A percentile compares a stretch with the other conserved stretches of the same genome.
Conservation (phyloP, 176 grass and related monocot species). For the Oryza coarctata region DNA sequence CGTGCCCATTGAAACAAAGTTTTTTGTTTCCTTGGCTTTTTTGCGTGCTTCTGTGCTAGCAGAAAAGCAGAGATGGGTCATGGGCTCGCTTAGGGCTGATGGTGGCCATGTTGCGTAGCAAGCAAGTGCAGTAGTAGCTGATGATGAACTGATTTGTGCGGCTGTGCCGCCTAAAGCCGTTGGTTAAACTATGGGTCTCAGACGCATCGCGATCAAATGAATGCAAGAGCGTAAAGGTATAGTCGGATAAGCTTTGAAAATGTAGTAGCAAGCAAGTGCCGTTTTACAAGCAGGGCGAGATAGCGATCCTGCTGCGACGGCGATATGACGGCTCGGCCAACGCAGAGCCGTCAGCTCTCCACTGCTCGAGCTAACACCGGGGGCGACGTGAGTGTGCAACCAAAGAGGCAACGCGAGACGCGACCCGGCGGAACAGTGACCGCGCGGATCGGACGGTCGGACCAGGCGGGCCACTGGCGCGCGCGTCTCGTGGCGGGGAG, state of each 20-base stretch:
- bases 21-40: not conserved
- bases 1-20: not conserved
- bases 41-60: not conserved
- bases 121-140: not conserved
- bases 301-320: not conserved
- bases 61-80: not conserved
- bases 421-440: constrained; percentile 18
- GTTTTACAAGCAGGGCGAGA: not conserved
- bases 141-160: not conserved
- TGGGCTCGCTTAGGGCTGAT: no score
- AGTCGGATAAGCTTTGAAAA: not conserved
- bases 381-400: not conserved
- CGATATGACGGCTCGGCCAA: not conserved
- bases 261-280: not conserved
- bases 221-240: not conserved
- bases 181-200: not conserved
- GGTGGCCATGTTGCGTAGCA: not conserved
- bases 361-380: not conserved
- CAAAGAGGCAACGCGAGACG: not conserved
- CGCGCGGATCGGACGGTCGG: not conserved
- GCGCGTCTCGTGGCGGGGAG: constrained; percentile 15
- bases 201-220: not conserved
- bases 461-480: no score
- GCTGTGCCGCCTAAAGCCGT: not conserved
- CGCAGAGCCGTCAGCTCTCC: not conserved